These are phyloP conservation scores for Capronia coronata DNA, from an alignment of 2,329 filamentous ascomycete genomes.

Conservation along the genomic window DNA sequence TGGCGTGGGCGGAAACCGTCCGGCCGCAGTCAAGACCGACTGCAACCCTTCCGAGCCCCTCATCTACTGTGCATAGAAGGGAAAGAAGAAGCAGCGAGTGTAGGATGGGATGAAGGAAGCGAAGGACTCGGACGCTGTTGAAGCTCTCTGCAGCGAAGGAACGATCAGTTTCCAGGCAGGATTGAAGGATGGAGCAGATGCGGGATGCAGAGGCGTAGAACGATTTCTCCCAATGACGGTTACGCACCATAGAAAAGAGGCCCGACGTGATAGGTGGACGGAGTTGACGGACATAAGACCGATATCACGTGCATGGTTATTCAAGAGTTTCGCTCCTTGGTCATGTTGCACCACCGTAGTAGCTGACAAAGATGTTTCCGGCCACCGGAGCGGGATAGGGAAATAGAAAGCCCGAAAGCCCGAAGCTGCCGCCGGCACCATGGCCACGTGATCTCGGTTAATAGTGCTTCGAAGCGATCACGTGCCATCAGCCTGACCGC, in stretches of 20 bases:
- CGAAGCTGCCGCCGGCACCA: too few relatives aligned
- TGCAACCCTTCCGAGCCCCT: conserved; percentile 18
- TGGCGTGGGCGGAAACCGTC: conserved; percentile 6
- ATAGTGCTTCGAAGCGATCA: neutral
- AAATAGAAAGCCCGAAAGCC: neutral
- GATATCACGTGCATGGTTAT: too few relatives aligned
- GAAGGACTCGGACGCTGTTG: too few relatives aligned
- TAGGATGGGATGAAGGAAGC: neutral
- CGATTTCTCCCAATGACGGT: too few relatives aligned
- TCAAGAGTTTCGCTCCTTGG: too few relatives aligned
- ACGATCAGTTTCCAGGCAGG: too few relatives aligned
- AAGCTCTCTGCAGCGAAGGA: neutral
- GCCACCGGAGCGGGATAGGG: neutral
- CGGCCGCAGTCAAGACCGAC: conserved; percentile 22
- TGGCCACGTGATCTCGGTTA: neutral
- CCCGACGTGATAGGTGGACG: too few relatives aligned
- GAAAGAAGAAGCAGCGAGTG: neutral
- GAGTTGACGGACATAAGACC: too few relatives aligned
- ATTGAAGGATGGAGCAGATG: too few relatives aligned
- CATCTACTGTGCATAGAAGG: conserved; percentile 19
- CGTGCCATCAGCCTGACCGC: too few relatives aligned
- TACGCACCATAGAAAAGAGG: too few relatives aligned
- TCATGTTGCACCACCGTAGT: neutral
- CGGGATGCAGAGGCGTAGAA: too few relatives aligned
- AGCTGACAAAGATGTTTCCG: neutral